Evolutionary conservation across 768 basidiomycete genomes (phyloP).

Genomic region (Clathrus columnatus): DNA sequence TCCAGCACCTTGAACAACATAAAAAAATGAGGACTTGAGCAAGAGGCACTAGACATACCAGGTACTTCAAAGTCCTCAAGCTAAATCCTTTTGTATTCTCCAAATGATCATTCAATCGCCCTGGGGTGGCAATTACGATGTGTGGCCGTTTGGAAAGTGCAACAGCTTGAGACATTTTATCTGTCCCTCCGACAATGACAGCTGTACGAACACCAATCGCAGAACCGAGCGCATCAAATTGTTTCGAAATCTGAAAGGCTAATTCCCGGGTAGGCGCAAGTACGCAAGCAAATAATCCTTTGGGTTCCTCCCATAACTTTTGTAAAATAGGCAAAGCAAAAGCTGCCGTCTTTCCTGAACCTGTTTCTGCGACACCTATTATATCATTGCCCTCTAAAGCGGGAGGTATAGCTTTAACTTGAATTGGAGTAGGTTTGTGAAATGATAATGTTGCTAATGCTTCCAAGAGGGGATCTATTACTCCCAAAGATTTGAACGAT

Average conservation of each 20-base stretch:
- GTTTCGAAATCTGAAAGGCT: constrained; percentile 96
- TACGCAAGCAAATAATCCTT: constrained; percentile 86
- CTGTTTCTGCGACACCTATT: constrained; percentile 97
- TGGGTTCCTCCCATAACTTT: constrained; percentile 92
- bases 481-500: constrained; percentile 76
- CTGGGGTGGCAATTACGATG: constrained; percentile 91
- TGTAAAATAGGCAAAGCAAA: constrained; percentile 95
- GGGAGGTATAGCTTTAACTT: constrained; percentile 73
- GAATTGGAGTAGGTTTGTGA: constrained; percentile 86
- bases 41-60: constrained; percentile 45
- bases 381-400: constrained; percentile 90
- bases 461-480: constrained; percentile 83
- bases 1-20: constrained; percentile 69
- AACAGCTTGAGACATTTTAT: constrained; percentile 83
- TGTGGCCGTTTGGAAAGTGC: constrained; percentile 92
- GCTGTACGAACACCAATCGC: constrained; percentile 88
- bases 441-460: constrained; percentile 76
- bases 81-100: constrained; percentile 98
- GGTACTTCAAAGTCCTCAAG: constrained; percentile 72
- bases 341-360: constrained; percentile 96
- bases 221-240: constrained; percentile 86
- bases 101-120: constrained; percentile 85
- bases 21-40: background rate
- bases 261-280: constrained; percentile 97
- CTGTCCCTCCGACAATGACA: constrained; percentile 93